Evolutionary conservation across 306 rosid genomes (phyloP).

Genomic region (Pterocarpus santalinus): DNA sequence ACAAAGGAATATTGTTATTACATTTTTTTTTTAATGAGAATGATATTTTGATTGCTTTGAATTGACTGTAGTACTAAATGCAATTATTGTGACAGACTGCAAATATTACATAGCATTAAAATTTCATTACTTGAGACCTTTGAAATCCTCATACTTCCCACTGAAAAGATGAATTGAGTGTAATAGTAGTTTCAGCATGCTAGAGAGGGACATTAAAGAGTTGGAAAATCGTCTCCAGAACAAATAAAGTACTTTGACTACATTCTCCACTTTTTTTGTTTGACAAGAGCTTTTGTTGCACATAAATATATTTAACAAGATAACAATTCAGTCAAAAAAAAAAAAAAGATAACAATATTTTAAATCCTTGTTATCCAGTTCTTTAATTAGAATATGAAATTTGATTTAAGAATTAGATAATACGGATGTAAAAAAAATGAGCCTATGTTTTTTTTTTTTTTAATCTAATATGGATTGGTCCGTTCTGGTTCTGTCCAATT

Average conservation of each 20-base stretch:
- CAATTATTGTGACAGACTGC: constrained; percentile 5
- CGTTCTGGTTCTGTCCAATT: too few species aligned
- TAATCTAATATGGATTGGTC: too few species aligned
- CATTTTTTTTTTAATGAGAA: background rate
- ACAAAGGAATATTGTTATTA: background rate
- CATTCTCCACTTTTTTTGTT: background rate
- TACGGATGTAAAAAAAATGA: too few species aligned
- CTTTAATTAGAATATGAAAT: too few species aligned
- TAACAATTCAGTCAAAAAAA: too few species aligned
- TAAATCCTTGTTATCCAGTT: too few species aligned
- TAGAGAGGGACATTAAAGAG: background rate
- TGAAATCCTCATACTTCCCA: background rate
- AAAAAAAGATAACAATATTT: too few species aligned
- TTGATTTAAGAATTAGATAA: too few species aligned
- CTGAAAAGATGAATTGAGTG: background rate
- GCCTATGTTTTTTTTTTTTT: too few species aligned
- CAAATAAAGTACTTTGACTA: background rate
- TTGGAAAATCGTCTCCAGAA: background rate
- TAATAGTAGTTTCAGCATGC: background rate
- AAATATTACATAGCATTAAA: constrained; percentile 12
- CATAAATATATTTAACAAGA: too few species aligned
- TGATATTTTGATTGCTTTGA: background rate
- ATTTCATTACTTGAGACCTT: background rate
- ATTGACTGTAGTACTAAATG: background rate
- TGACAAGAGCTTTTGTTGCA: too few species aligned